phyloP scores from a whole-genome alignment of 2,329 filamentous ascomycete genomes.

The Microsporum canis region DNA sequence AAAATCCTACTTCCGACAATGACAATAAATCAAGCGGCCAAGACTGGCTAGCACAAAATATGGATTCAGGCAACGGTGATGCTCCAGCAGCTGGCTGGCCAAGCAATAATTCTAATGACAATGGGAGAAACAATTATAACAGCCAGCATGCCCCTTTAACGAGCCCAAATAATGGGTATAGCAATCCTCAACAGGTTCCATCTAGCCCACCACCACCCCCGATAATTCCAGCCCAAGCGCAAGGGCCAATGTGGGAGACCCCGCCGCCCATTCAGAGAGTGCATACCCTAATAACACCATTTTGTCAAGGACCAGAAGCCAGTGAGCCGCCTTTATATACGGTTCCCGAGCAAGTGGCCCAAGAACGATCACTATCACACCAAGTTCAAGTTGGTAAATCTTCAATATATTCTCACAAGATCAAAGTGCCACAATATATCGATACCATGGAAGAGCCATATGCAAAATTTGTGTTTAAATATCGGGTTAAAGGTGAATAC shows the following conservation, averaged over 20 bases:
- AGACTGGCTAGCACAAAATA: background rate
- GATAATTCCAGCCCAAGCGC: background rate
- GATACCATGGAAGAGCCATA: conserved; percentile 24
- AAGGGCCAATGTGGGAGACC: conserved; percentile 3
- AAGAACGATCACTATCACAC: conserved; percentile 16
- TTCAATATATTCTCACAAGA: conserved; percentile 22
- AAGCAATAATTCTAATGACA: background rate
- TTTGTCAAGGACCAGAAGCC: conserved; percentile 4
- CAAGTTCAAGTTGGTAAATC: conserved; percentile 23
- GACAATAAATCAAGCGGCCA: background rate
- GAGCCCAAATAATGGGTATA: conserved; percentile 3
- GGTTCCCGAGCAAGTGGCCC: conserved; percentile 14
- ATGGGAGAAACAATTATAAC: background rate
- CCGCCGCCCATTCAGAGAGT: conserved; percentile 5
- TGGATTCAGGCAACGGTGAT: background rate
- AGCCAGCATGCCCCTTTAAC: background rate
- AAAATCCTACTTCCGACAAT: background rate
- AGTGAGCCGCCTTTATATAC: conserved; percentile 16
- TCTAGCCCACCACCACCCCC: background rate
- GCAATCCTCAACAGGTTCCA: conserved; percentile 1
- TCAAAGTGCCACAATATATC: conserved; percentile 20
- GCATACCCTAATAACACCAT: conserved; percentile 10
- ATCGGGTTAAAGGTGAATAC: conserved; percentile 16
- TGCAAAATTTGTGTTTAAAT: conserved; percentile 26
- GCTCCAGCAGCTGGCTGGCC: background rate